A percentile compares a stretch with the other conserved stretches of the same genome.
These are phyloP conservation scores for Quercus rubra DNA, from an alignment of 306 rosid genomes.

Conservation along the genomic window DNA sequence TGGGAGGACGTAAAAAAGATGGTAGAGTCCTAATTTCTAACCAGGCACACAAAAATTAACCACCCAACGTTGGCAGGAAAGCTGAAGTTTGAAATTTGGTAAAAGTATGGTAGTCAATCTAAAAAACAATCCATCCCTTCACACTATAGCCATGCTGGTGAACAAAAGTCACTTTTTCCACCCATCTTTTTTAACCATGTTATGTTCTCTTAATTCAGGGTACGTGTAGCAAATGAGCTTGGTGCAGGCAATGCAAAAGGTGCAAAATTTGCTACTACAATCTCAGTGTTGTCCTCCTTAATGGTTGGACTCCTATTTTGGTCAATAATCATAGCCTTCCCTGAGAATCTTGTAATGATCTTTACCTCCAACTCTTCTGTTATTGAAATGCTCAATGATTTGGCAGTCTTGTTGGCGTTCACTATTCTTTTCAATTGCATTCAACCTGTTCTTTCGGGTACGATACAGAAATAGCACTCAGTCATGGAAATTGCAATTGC, in stretches of 20 bases:
- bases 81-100: too few relatives aligned
- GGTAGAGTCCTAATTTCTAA: too few relatives aligned
- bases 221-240: constrained; percentile 66
- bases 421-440: constrained; percentile 63
- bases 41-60: too few relatives aligned
- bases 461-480: not conserved
- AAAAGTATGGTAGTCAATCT: not conserved
- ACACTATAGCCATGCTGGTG: not conserved
- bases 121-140: not conserved
- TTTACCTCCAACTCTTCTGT: constrained; percentile 51
- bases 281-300: constrained; percentile 49
- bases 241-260: constrained; percentile 66
- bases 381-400: constrained; percentile 43
- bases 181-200: not conserved
- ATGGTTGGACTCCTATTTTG: constrained; percentile 54
- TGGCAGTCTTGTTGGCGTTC: constrained; percentile 50
- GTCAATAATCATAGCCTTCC: constrained; percentile 36
- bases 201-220: constrained; percentile 31
- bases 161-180: not conserved
- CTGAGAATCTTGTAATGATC: constrained; percentile 56
- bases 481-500: not conserved
- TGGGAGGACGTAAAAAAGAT: too few relatives aligned
- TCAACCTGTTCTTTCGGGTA: constrained; percentile 71
- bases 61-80: too few relatives aligned
- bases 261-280: constrained; percentile 59